Base-by-base conservation (phyloP, 345 rosid species). In the Gossypium thurberi region DNA sequence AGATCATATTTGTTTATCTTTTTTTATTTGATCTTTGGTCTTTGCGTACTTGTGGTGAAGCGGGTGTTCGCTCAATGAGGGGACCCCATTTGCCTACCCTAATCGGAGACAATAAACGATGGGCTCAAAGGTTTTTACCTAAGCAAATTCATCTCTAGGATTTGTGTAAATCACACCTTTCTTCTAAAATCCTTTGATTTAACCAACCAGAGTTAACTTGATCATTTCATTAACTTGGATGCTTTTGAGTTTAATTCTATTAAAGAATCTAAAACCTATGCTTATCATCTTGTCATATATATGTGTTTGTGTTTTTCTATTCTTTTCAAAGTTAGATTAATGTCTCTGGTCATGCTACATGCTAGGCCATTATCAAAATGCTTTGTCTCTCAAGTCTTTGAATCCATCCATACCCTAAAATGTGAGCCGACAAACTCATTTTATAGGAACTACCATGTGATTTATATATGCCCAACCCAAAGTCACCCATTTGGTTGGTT, bases 401-500 rank as follows among this genome's bases (percentile, higher is more conserved):
- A 76, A 33, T 33, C 40, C 40, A 83, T 84, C 76, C 59, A 42
- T 70, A 52, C 85, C 83, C 76, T 62, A 76, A 69, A 82, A 85
- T 80, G 87, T 80, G 84, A 80, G 52, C 87, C 87, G 93, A 85
- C 89, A 84, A 81, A 77, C 82, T 86, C 87, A 82, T 86, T 85
- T 65, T 74, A 75, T 76, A 4, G 75, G 75, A 74, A 72, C 52
- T 74, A 72, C 78, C 84, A 78, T 79, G 83, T 84, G 92, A 75
- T 82, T 11, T 12, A 82, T 75, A 71, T 78, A 79, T 80, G 74
- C 82, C 76, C 65, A 73, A 58, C 70, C 71, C 56, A 3, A 65
- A 77, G 62, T 72, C 76, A 33, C 70, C 83, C 80, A 55, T 63
- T 74, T 77, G 74, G 59, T 70, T 78, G 68, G 23, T 74, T 71